Conservation (phyloP, 2,329 filamentous ascomycete genomes). For the Nemania serpens region DNA sequence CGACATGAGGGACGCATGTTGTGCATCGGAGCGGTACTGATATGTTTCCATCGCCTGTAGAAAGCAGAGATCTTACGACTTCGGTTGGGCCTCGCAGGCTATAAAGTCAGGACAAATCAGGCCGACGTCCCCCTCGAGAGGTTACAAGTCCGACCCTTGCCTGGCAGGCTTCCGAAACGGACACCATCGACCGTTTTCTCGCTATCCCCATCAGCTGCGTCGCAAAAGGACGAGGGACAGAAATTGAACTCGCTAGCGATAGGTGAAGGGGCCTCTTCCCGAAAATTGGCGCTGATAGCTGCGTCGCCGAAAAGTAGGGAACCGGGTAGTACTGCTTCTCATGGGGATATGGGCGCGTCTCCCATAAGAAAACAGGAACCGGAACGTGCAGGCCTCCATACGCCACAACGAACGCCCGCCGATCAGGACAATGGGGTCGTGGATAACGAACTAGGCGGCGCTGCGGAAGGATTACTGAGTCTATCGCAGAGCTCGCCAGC, state of each 20-base stretch:
- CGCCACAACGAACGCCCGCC: conserved; percentile 24
- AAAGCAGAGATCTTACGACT: conserved; percentile 69
- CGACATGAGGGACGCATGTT: background rate
- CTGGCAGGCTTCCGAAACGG: conserved; percentile 14
- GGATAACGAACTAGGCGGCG: conserved; percentile 54
- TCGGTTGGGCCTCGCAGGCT: conserved; percentile 71
- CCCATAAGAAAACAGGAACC: conserved; percentile 27
- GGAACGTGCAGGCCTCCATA: conserved; percentile 20
- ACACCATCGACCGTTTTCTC: conserved; percentile 1
- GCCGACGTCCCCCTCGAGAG: conserved; percentile 66
- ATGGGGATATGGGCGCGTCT: background rate
- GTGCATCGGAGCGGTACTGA: conserved; percentile 9
- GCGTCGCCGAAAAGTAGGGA: conserved; percentile 14
- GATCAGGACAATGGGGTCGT: conserved; percentile 41
- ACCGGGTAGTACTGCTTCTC: background rate
- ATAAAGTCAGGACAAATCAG: conserved; percentile 77
- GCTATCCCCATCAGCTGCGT: conserved; percentile 8
- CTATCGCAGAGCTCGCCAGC: conserved; percentile 44
- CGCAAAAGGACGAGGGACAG: conserved; percentile 4
- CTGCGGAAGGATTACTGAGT: conserved; percentile 58
- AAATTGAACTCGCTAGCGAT: conserved; percentile 10
- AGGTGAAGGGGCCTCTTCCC: background rate
- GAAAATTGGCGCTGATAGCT: conserved; percentile 8
- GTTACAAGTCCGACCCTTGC: conserved; percentile 52
- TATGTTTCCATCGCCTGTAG: conserved; percentile 43